phyloP scores from a whole-genome alignment of 2,329 filamentous ascomycete species.

The Arachnomyces sp. region DNA sequence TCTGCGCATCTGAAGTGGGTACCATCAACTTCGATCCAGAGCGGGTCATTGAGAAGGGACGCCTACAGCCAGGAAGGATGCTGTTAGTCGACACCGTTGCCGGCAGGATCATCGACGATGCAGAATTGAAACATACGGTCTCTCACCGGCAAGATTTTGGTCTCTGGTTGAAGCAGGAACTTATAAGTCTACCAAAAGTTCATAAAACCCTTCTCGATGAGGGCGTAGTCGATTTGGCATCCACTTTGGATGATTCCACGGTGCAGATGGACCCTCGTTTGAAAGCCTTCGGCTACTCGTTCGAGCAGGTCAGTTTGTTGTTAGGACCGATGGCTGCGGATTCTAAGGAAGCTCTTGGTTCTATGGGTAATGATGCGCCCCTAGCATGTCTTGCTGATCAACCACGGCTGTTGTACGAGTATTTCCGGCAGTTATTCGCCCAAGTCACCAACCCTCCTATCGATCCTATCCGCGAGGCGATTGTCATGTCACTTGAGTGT shows the following conservation, averaged over 20 bases:
- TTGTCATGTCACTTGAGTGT: conserved; percentile 96
- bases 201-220: conserved; percentile 51
- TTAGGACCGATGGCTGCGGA: conserved; percentile 94
- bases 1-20: conserved; percentile 93
- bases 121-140: conserved; percentile 82
- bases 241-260: conserved; percentile 59
- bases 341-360: conserved; percentile 92
- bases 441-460: conserved; percentile 98
- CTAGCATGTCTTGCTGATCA: conserved; percentile 85
- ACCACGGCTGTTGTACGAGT: conserved; percentile 84
- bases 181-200: conserved; percentile 73
- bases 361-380: conserved; percentile 95
- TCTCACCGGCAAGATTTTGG: conserved; percentile 82
- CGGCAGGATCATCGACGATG: conserved; percentile 89
- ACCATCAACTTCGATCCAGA: conserved; percentile 89
- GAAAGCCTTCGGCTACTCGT: conserved; percentile 84
- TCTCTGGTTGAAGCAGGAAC: conserved; percentile 76
- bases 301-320: conserved; percentile 87
- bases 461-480: conserved; percentile 91
- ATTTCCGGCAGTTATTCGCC: conserved; percentile 95
- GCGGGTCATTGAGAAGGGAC: conserved; percentile 82
- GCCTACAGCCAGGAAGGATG: conserved; percentile 92
- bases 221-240: conserved; percentile 53
- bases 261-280: conserved; percentile 80
- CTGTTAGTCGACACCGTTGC: conserved; percentile 85